Conservation (phyloP, 2,329 filamentous ascomycete species). For the Immersiporthe knoxdaviesiana region DNA sequence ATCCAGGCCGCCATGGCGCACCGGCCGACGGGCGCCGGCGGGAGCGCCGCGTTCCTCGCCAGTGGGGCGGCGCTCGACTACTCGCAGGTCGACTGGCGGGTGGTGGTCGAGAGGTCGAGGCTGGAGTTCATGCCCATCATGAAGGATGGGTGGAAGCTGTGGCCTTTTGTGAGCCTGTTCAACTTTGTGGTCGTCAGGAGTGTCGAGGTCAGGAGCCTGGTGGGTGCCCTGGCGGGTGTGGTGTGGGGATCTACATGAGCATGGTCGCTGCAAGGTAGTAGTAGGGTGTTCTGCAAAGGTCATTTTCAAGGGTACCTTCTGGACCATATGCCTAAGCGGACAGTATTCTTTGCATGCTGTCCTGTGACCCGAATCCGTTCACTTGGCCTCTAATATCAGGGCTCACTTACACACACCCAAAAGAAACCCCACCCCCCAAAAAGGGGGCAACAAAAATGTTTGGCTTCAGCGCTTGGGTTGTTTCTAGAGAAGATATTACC, state of each 20-base stretch:
- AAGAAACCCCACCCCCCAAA: too few relatives aligned
- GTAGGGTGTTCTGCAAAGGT: too few relatives aligned
- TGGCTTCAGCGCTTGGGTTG: too few relatives aligned
- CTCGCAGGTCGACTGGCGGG: slow-evolving; percentile 47
- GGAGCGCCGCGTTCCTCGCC: slow-evolving; percentile 40
- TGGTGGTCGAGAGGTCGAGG: slow-evolving; percentile 48
- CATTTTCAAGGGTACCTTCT: too few relatives aligned
- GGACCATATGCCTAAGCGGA: not conserved
- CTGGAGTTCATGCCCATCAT: slow-evolving; percentile 68
- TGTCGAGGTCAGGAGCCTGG: slow-evolving; percentile 66
- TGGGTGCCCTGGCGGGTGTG: slow-evolving; percentile 69
- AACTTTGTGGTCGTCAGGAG: slow-evolving; percentile 69
- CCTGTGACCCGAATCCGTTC: not conserved
- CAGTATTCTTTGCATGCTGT: not conserved
- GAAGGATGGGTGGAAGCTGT: slow-evolving; percentile 70
- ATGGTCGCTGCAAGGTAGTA: slow-evolving; percentile 49
- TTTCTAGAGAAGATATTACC: too few relatives aligned
- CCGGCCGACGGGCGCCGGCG: slow-evolving; percentile 40
- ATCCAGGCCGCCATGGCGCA: slow-evolving; percentile 55
- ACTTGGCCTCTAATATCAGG: not conserved
- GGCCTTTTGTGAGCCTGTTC: slow-evolving; percentile 68
- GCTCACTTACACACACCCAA: too few relatives aligned
- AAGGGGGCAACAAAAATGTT: too few relatives aligned
- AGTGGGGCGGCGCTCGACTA: slow-evolving; percentile 48
- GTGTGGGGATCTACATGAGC: slow-evolving; percentile 75